Percentiles rank a stretch among this genome's conserved stretches.
Conservation (phyloP, 2,329 filamentous ascomycete species). For the Colletotrichum endophyticum region DNA sequence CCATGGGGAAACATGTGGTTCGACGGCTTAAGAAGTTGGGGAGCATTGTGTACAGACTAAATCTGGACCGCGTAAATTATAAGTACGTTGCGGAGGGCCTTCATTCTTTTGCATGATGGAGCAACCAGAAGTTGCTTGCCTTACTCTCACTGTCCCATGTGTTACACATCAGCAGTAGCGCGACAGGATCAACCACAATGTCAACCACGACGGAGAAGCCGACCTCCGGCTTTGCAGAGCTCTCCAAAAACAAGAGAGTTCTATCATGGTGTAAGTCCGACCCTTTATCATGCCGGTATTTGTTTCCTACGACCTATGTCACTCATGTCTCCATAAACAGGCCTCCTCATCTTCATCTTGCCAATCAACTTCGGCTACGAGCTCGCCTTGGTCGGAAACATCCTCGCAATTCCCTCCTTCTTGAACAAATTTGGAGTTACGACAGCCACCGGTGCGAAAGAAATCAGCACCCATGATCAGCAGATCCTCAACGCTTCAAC, state of each 20-base stretch:
- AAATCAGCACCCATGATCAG: background rate
- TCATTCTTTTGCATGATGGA: rapidly evolving
- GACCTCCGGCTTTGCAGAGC: background rate
- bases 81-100: background rate
- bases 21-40: background rate
- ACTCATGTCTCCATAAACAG: rapidly evolving
- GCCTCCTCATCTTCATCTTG: slow-evolving; percentile 4
- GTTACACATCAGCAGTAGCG: background rate
- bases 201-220: background rate
- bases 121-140: background rate
- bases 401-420: background rate
- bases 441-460: background rate
- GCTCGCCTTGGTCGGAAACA: background rate
- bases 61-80: rapidly evolving
- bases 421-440: background rate
- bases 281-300: rapidly evolving
- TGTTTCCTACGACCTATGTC: rapidly evolving
- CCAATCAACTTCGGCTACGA: slow-evolving; percentile 12
- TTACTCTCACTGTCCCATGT: background rate
- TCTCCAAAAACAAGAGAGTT: background rate
- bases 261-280: background rate
- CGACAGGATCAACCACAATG: background rate
- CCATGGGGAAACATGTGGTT: slow-evolving; percentile 3
- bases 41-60: rapidly evolving
- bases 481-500: background rate